A percentile compares a stretch with the other conserved stretches of the same genome.
Evolutionary conservation across 257 asterid species (phyloP).

Genomic region (Solanum microdontum): DNA sequence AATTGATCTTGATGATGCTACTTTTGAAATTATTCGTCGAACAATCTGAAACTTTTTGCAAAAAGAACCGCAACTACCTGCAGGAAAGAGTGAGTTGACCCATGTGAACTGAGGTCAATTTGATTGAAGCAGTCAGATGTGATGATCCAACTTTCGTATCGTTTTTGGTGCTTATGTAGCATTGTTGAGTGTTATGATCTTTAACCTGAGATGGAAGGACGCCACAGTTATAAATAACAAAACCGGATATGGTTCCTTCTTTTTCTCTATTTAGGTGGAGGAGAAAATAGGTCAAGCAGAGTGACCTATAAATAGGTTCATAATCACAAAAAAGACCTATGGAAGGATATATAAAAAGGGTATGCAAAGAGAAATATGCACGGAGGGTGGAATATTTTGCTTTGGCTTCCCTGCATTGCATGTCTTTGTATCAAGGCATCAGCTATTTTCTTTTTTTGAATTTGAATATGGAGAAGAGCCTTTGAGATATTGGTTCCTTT

Average conservation of each 20-base stretch:
- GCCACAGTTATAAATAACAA: neutral
- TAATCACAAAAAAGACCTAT: neutral
- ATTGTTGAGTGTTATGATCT: neutral
- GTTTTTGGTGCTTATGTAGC: neutral
- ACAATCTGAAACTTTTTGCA: neutral
- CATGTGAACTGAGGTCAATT: neutral
- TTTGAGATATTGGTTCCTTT: neutral
- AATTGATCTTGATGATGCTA: neutral
- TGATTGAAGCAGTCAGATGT: neutral
- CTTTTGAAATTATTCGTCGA: neutral
- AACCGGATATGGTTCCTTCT: neutral
- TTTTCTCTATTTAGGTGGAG: neutral
- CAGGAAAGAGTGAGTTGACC: neutral
- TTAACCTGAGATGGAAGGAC: neutral
- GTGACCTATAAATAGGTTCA: neutral
- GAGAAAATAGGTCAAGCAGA: neutral
- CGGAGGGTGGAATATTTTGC: neutral
- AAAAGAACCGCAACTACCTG: neutral
- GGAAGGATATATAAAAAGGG: neutral
- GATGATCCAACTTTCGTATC: neutral
- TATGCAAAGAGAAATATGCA: neutral
- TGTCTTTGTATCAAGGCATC: neutral
- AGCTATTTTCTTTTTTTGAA: neutral
- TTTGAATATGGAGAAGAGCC: neutral
- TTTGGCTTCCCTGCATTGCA: neutral